Evolutionary conservation across 495 filamentous ascomycete species (phyloP).

Genomic region (Echria macrotheca): DNA sequence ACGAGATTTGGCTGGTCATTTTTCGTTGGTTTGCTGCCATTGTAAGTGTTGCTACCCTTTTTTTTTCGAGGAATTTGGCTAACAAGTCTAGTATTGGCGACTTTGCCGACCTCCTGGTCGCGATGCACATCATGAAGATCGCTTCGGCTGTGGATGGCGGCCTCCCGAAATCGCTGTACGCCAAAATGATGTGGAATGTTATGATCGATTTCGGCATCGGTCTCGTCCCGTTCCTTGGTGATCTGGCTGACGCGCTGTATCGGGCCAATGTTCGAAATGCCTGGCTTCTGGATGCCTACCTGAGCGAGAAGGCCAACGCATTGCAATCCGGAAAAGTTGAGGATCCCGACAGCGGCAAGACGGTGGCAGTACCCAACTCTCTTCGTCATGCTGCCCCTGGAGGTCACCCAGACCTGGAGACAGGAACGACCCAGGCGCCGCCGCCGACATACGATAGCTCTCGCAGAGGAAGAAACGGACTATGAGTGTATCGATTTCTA

Average conservation of each 20-base stretch:
- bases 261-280: slow-evolving; percentile 74
- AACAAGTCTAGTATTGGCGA: slow-evolving; percentile 62
- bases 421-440: background rate
- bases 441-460: background rate
- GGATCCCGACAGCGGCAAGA: slow-evolving; percentile 18
- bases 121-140: slow-evolving; percentile 61
- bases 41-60: slow-evolving; percentile 43
- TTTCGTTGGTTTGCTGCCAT: slow-evolving; percentile 75
- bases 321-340: slow-evolving; percentile 32
- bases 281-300: slow-evolving; percentile 62
- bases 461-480: background rate
- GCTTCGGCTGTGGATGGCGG: slow-evolving; percentile 67
- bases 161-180: slow-evolving; percentile 50
- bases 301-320: slow-evolving; percentile 54
- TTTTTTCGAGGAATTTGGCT: background rate
- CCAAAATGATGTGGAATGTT: slow-evolving; percentile 74
- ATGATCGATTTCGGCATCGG: slow-evolving; percentile 74
- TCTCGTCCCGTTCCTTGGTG: slow-evolving; percentile 79
- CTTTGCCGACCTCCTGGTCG: slow-evolving; percentile 60
- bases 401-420: slow-evolving; percentile 4
- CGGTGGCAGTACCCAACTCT: background rate
- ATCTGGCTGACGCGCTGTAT: slow-evolving; percentile 61
- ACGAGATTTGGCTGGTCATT: slow-evolving; percentile 77
- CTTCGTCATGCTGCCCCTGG: background rate
- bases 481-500: too few species aligned